phyloP scores from a whole-genome alignment of 1,284 basidiomycete species.

The Trametes sp. region DNA sequence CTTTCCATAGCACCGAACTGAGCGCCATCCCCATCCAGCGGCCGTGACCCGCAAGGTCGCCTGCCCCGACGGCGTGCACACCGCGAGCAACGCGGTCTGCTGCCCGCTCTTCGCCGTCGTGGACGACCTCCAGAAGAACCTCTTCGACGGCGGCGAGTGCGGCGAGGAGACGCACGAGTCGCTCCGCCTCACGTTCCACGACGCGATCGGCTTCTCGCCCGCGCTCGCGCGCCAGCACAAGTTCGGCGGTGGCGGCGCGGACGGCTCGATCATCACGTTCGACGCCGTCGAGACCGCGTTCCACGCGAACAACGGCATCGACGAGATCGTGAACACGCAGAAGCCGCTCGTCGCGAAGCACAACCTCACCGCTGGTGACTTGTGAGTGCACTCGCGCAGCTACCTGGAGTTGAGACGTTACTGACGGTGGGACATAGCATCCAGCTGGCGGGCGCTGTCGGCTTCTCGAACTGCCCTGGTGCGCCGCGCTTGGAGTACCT shows the following conservation, averaged over 20 bases:
- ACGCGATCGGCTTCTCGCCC: slow-evolving; percentile 37
- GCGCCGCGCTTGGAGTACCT: slow-evolving; percentile 39
- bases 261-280: slow-evolving; percentile 38
- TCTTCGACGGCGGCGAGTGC: slow-evolving; percentile 42
- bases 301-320: slow-evolving; percentile 38
- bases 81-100: slow-evolving; percentile 47
- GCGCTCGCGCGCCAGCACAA: slow-evolving; percentile 17
- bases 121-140: slow-evolving; percentile 45
- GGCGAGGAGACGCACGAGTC: slow-evolving; percentile 41
- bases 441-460: slow-evolving; percentile 42
- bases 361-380: slow-evolving; percentile 38
- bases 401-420: background rate
- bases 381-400: slow-evolving; percentile 18
- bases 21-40: background rate
- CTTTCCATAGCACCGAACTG: too few species aligned
- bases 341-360: slow-evolving; percentile 35
- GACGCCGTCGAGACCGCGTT: slow-evolving; percentile 33
- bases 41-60: background rate
- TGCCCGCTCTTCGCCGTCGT: slow-evolving; percentile 46
- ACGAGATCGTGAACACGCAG: slow-evolving; percentile 38
- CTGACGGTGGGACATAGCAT: slow-evolving; percentile 25
- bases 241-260: slow-evolving; percentile 37
- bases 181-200: slow-evolving; percentile 43
- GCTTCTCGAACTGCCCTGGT: slow-evolving; percentile 41
- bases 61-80: slow-evolving; percentile 24